Evolutionary conservation across 139 green algal genomes (phyloP).

Genomic region (Picochlorum sp.): DNA sequence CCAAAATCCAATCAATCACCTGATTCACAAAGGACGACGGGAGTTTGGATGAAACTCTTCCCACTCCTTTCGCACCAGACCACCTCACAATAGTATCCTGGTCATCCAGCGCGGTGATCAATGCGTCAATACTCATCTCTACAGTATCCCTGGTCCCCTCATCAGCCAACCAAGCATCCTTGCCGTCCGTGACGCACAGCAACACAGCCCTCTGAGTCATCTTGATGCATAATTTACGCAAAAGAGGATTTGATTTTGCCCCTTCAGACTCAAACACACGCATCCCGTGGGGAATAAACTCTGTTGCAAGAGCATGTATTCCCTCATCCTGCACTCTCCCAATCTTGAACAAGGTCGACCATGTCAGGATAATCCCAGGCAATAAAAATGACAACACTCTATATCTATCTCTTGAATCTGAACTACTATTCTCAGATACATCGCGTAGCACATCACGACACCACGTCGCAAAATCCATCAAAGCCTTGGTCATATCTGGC

Average conservation of each 20-base stretch:
- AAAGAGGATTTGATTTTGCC: slow-evolving; percentile 18
- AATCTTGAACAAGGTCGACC: slow-evolving; percentile 67
- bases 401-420: neutral
- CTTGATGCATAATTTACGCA: slow-evolving; percentile 77
- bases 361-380: slow-evolving; percentile 28
- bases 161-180: slow-evolving; percentile 3
- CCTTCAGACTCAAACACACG: neutral
- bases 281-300: neutral
- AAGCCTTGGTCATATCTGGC: slow-evolving; percentile 60
- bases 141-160: neutral
- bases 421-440: neutral
- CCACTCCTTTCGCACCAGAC: slow-evolving; percentile 89
- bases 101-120: slow-evolving; percentile 71
- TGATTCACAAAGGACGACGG: slow-evolving; percentile 75
- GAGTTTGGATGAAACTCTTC: slow-evolving; percentile 70
- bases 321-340: slow-evolving; percentile 38
- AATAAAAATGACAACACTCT: neutral
- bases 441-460: slow-evolving; percentile 26
- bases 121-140: slow-evolving; percentile 23
- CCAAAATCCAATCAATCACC: slow-evolving; percentile 66
- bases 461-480: slow-evolving; percentile 69
- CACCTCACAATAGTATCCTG: slow-evolving; percentile 92
- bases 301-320: slow-evolving; percentile 24
- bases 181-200: slow-evolving; percentile 21
- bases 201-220: slow-evolving; percentile 71